Evolutionary conservation across 805 yeast genomes (phyloP).

Genomic region (Spencermartinsiella europaea): DNA sequence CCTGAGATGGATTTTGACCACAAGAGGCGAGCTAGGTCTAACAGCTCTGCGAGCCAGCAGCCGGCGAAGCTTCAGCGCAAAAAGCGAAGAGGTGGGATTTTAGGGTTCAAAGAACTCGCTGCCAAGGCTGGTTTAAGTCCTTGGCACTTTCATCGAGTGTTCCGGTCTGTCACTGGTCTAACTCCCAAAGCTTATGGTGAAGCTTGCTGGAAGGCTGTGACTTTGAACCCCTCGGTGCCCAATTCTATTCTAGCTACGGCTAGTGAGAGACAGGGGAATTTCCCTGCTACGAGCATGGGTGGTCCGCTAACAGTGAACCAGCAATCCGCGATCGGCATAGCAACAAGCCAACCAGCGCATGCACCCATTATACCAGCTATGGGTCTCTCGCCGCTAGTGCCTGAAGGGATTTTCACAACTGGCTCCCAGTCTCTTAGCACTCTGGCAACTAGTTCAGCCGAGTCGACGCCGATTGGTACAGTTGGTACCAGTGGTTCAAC

Average conservation of each 20-base stretch:
- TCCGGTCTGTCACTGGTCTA: slow-evolving; percentile 77
- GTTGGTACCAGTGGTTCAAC: background rate
- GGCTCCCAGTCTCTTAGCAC: background rate
- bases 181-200: slow-evolving; percentile 90
- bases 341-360: background rate
- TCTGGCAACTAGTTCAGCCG: background rate
- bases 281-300: background rate
- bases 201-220: slow-evolving; percentile 48
- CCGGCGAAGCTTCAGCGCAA: slow-evolving; percentile 24
- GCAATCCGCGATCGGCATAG: background rate
- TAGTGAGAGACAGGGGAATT: background rate
- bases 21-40: background rate
- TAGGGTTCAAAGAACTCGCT: slow-evolving; percentile 77
- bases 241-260: slow-evolving; percentile 8
- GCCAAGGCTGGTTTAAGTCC: slow-evolving; percentile 77
- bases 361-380: background rate
- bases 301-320: background rate
- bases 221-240: slow-evolving; percentile 16
- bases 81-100: slow-evolving; percentile 35
- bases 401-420: background rate
- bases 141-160: slow-evolving; percentile 92
- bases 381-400: background rate
- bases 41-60: background rate
- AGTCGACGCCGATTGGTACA: slow-evolving; percentile 4
- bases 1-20: slow-evolving; percentile 10